Percentiles rank a stretch among this genome's conserved stretches.
Conservation (phyloP, 352 stramenopile species). For the Globisporangium echinulatum region DNA sequence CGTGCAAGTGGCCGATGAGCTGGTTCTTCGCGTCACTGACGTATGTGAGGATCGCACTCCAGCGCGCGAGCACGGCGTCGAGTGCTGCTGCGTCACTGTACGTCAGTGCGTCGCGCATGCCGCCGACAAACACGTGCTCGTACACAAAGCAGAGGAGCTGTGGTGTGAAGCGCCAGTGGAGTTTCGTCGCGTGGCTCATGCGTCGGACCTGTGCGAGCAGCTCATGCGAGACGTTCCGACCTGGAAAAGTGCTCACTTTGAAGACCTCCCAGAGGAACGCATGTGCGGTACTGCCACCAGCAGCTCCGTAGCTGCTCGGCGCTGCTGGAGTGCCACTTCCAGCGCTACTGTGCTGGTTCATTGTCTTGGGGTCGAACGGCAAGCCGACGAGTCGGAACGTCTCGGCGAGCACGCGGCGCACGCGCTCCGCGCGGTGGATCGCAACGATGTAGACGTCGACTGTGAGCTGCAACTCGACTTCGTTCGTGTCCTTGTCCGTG, state of each 20-base stretch:
- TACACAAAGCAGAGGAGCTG: slow-evolving; percentile 55
- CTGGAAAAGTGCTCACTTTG: slow-evolving; percentile 30
- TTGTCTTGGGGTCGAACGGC: slow-evolving; percentile 40
- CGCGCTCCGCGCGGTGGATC: slow-evolving; percentile 39
- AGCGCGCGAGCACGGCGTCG: slow-evolving; percentile 43
- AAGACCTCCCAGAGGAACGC: slow-evolving; percentile 57
- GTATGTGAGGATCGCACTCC: slow-evolving; percentile 39
- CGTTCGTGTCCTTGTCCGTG: slow-evolving; percentile 33
- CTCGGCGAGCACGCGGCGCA: slow-evolving; percentile 47
- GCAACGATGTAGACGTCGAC: slow-evolving; percentile 42
- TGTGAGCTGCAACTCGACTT: slow-evolving; percentile 25
- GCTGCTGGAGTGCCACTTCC: neutral
- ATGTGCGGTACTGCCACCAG: slow-evolving; percentile 17
- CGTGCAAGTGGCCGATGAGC: slow-evolving; percentile 50
- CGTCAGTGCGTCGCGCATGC: slow-evolving; percentile 43
- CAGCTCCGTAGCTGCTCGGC: neutral
- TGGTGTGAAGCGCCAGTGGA: slow-evolving; percentile 66
- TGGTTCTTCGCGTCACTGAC: slow-evolving; percentile 55
- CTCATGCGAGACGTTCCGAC: slow-evolving; percentile 22
- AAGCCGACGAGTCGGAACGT: slow-evolving; percentile 61
- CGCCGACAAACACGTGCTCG: slow-evolving; percentile 41
- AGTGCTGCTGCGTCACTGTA: slow-evolving; percentile 42
- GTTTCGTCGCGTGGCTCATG: slow-evolving; percentile 30
- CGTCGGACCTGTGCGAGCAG: slow-evolving; percentile 40
- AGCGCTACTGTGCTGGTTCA: slow-evolving; percentile 18